Evolutionary conservation across 2,329 filamentous ascomycete species (phyloP).

Genomic region (Chrysosporium keratinophilum): DNA sequence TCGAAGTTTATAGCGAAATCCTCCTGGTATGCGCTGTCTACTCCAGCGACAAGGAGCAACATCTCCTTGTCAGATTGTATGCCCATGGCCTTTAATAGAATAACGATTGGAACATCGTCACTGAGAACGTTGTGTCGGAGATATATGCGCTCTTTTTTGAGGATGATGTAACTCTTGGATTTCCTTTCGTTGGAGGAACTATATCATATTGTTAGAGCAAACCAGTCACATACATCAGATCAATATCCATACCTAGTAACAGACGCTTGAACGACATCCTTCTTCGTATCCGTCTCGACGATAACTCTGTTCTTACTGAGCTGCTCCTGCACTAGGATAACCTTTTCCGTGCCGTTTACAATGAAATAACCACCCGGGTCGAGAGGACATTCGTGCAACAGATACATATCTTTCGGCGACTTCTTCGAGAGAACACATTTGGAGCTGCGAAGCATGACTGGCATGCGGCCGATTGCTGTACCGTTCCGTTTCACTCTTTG

Average conservation of each 20-base stretch:
- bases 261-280: conserved; percentile 85
- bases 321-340: conserved; percentile 96
- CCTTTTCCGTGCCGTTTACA: conserved; percentile 94
- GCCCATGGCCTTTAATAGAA: conserved; percentile 85
- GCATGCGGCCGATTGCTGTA: conserved; percentile 78
- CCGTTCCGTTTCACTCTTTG: conserved; percentile 62
- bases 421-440: conserved; percentile 81
- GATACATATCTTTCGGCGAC: conserved; percentile 76
- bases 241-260: conserved; percentile 55
- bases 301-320: conserved; percentile 98
- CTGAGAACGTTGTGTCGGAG: conserved; percentile 87
- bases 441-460: conserved; percentile 92
- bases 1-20: conserved; percentile 94
- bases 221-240: neutral
- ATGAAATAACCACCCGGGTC: conserved; percentile 98
- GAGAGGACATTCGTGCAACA: conserved; percentile 87
- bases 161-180: conserved; percentile 89
- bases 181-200: conserved; percentile 97
- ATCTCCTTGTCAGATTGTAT: conserved; percentile 94
- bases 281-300: conserved; percentile 85
- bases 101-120: conserved; percentile 89
- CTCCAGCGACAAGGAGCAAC: conserved; percentile 76
- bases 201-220: conserved; percentile 15
- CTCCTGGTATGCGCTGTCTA: conserved; percentile 82
- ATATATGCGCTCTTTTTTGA: conserved; percentile 86